Conservation (phyloP, 345 rosid species). For the Eucalyptus erythrocorys region DNA sequence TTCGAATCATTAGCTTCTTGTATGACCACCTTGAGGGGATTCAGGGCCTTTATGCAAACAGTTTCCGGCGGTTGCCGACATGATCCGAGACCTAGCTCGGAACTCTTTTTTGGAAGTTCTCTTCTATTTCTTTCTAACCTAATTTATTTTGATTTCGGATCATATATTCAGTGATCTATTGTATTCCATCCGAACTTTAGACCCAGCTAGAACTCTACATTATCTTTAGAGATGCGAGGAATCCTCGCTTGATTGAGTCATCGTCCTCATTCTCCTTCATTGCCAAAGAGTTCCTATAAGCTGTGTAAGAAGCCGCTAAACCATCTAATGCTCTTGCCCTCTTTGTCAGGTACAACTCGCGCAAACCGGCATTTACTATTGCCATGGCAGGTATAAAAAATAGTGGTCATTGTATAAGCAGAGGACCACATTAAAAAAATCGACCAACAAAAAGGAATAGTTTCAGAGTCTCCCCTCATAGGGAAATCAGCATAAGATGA, state of each 20-base stretch:
- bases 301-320: not conserved
- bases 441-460: not conserved
- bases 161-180: not conserved
- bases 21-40: not conserved
- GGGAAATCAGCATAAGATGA: not conserved
- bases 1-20: not conserved
- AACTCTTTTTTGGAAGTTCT: not conserved
- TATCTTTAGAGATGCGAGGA: not conserved
- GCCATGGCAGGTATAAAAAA: not conserved
- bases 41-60: not conserved
- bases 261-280: not conserved
- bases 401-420: not conserved
- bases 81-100: not conserved
- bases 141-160: not conserved
- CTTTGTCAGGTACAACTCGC: not conserved
- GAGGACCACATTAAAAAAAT: not conserved
- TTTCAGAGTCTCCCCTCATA: not conserved
- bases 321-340: not conserved
- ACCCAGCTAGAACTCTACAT: not conserved
- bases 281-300: not conserved
- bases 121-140: not conserved
- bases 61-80: fast-evolving
- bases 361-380: not conserved
- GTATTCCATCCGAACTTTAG: not conserved
- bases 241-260: not conserved